Base-by-base conservation (phyloP, 805 yeast genomes). In the Candida awuae region DNA sequence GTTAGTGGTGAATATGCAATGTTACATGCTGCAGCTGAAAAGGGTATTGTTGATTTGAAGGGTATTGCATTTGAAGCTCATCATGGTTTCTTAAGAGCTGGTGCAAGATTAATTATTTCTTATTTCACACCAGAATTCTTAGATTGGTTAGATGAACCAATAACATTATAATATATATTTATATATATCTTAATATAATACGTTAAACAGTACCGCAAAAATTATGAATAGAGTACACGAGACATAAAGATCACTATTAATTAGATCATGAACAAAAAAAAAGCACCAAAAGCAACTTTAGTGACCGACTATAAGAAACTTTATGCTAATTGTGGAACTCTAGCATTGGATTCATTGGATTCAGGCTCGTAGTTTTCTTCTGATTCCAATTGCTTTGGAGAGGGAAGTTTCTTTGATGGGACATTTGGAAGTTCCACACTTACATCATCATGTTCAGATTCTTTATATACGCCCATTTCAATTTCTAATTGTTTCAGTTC, bases 11-110 rank as follows among this genome's bases (percentile, higher is more conserved):
- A 92, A 63, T 92, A 75, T 56, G 97, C 97, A 23, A 92, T 92
- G 98, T 63, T 92, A 47, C 95, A 88, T 56, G 98, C 98, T 7
- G 97, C 96, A 38, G 97, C 97, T 22, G 97, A 87, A 54, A 87
- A 87, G 69, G 94, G 94, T 28, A 73, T 88, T 44, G 84, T 81
- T 44, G 97, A 90, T 59, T 71, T 92, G 61, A 81, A 84, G 62
- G 62, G 77, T 42, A 62, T 77, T 70, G 75, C 87, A 0, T 84
- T 83, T 53, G 98, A 92, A 65, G 67, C 92, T 34, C 95, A 92
- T 52, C 71, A 84, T 46, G 97, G 98, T 1, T 80, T 84, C 54
- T 70, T 90, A 45, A 76, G 98, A 61, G 98, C 98, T 1, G 98
- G 98, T 43, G 97, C 97, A 13, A 77, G 87, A 54, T 65, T 92